Evolutionary conservation across 345 rosid genomes (phyloP).

Genomic region (Cardamine chenopodiifolia): DNA sequence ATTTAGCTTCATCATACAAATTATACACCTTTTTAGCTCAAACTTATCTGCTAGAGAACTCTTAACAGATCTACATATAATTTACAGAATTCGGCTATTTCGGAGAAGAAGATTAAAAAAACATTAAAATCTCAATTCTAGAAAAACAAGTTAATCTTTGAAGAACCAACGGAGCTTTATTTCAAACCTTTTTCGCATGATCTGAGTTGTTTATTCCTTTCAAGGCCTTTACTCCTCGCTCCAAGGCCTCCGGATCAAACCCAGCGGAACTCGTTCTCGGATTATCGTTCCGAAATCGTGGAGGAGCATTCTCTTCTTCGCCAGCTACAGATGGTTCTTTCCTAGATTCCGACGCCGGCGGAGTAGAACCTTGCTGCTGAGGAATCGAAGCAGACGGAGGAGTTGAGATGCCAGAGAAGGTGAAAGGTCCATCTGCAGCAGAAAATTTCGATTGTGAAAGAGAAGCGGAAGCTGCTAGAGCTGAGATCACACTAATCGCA

Average conservation of each 20-base stretch:
- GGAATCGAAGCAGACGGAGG: constrained; percentile 41
- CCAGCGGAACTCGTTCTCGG: constrained; percentile 89
- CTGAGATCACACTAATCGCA: constrained; percentile 67
- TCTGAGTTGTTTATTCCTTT: constrained; percentile 64
- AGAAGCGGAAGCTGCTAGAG: constrained; percentile 67
- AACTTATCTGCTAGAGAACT: neutral
- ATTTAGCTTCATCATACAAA: neutral
- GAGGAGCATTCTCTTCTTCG: constrained; percentile 44
- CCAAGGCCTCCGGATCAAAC: constrained; percentile 90
- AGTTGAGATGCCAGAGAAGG: constrained; percentile 49
- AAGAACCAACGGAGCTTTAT: neutral
- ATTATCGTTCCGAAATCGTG: constrained; percentile 63
- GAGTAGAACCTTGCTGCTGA: constrained; percentile 35
- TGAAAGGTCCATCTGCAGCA: constrained; percentile 72
- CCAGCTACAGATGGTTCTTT: constrained; percentile 34
- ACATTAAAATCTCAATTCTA: neutral
- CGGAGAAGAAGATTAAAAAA: neutral
- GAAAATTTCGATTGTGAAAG: constrained; percentile 43
- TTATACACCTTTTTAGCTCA: neutral
- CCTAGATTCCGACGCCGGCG: constrained; percentile 42
- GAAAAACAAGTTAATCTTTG: neutral
- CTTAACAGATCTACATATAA: neutral
- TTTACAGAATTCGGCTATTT: neutral
- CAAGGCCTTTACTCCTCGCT: constrained; percentile 80
- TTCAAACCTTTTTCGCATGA: constrained; percentile 69